Evolutionary conservation across 2,329 filamentous ascomycete genomes (phyloP).

Genomic region (Dendryphion nanum): DNA sequence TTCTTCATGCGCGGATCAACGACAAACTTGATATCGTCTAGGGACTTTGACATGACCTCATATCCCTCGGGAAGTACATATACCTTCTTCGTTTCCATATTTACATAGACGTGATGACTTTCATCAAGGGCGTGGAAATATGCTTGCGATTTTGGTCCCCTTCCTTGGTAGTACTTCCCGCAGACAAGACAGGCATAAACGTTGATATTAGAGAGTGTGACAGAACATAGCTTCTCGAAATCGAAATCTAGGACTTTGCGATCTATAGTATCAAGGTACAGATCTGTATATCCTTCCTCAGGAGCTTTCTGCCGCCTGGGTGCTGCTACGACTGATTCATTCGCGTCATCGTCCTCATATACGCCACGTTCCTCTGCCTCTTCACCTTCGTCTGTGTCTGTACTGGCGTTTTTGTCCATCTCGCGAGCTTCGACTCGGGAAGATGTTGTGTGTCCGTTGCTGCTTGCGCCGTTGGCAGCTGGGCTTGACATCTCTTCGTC

Average conservation of each 20-base stretch:
- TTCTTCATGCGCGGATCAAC: constrained; percentile 85
- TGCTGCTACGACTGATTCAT: constrained; percentile 42
- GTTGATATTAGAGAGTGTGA: constrained; percentile 96
- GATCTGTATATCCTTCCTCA: constrained; percentile 84
- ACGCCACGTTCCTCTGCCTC: constrained; percentile 37
- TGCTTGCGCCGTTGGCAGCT: constrained; percentile 18
- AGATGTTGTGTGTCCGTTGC: constrained; percentile 31
- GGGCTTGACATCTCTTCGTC: constrained; percentile 39
- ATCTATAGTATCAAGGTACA: constrained; percentile 97
- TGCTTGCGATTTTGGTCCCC: constrained; percentile 89
- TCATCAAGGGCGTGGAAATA: constrained; percentile 97
- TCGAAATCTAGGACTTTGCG: constrained; percentile 93
- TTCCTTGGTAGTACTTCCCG: constrained; percentile 95
- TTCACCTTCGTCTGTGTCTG: constrained; percentile 35
- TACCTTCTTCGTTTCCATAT: constrained; percentile 89
- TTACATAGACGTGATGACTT: constrained; percentile 96
- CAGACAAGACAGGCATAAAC: constrained; percentile 97
- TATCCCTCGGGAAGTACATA: constrained; percentile 95
- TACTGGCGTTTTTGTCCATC: constrained; percentile 33
- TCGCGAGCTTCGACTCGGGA: constrained; percentile 24
- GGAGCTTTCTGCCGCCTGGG: constrained; percentile 72
- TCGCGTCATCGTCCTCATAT: constrained; percentile 31
- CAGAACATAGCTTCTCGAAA: constrained; percentile 96
- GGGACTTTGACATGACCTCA: constrained; percentile 88
- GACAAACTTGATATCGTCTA: constrained; percentile 98